Evolutionary conservation across 306 rosid genomes (phyloP), one percentile per base, ranked within the genome.

Genomic region (Quillaja saponaria): DNA sequence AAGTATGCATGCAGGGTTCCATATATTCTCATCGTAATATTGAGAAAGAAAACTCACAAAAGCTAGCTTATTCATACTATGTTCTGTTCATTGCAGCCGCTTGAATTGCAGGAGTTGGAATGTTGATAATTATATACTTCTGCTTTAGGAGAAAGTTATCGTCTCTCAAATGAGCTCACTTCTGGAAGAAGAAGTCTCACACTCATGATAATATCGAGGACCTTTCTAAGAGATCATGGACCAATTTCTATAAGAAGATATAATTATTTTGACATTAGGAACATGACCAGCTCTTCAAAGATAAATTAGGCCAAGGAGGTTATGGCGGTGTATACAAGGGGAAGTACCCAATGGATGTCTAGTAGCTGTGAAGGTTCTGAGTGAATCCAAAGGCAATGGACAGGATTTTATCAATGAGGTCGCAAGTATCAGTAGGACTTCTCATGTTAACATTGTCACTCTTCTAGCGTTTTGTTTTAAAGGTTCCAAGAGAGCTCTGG

Each of bases 251-350:
- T 67, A 21, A 75, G 53, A 53, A 75, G 81, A 42, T 80, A 52
- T 55, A 71, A 33, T 19, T 80, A 80, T 40, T 20, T 34, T 13
- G 81, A 75, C 13, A 44, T 75, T 14, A 75, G 71, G 76, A 67
- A 76, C 28, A 63, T 72, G 10, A 71, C 84, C 11, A 71, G 58
- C 49, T 56, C 68, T 45, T 80, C 81, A 58, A 6, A 34, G 35
- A 68, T 31, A 76, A 76, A 57, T 8, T 80, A 17, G 85, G 81
- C 10, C 70, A 72, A 61, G 79, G 85, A 14, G 79, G 77, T 8
- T 80, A 58, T 52, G 85, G 79, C 1, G 46, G 63, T 11, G 85
- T 81, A 1, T 81, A 72, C 66, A 81, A 61, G 56, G 85, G 86
- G 0, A 73, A 49, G 39, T 48, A 21, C 3, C 28, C 0, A 66